These are phyloP conservation scores for Metschnikowia sp. DNA, from an alignment of 805 yeast species.

Conservation along the genomic window DNA sequence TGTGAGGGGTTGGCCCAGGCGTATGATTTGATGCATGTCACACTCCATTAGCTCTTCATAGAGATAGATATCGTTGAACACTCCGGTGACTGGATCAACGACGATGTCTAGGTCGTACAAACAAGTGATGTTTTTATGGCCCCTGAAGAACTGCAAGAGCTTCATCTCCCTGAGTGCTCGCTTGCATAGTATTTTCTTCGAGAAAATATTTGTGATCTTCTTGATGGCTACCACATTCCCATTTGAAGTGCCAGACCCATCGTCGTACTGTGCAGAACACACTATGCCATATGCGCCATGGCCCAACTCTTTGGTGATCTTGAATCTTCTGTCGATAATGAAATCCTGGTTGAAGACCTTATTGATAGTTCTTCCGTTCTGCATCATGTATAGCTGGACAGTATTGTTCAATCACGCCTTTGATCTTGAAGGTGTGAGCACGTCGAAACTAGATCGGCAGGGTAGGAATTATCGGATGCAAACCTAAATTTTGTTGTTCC, in stretches of 20 bases:
- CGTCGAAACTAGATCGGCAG: too few relatives aligned
- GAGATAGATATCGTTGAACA: slow-evolving; percentile 85
- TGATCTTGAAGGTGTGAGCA: not conserved
- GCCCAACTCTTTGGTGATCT: slow-evolving; percentile 88
- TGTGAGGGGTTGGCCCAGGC: slow-evolving; percentile 88
- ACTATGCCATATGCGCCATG: slow-evolving; percentile 98
- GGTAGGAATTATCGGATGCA: too few relatives aligned
- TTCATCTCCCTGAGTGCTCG: slow-evolving; percentile 90
- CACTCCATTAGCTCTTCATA: slow-evolving; percentile 98
- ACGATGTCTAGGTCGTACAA: slow-evolving; percentile 92
- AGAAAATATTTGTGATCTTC: slow-evolving; percentile 91
- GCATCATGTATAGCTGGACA: slow-evolving; percentile 7
- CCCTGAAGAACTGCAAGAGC: slow-evolving; percentile 86
- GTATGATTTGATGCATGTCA: slow-evolving; percentile 95
- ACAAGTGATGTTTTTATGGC: slow-evolving; percentile 95
- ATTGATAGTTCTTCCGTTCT: slow-evolving; percentile 35
- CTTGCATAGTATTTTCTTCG: slow-evolving; percentile 86
- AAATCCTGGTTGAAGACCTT: slow-evolving; percentile 76
- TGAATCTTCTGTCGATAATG: slow-evolving; percentile 83
- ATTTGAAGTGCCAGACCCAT: slow-evolving; percentile 42
- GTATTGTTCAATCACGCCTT: not conserved
- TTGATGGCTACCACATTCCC: slow-evolving; percentile 78
- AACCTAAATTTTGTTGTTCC: too few relatives aligned
- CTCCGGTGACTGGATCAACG: slow-evolving; percentile 54
- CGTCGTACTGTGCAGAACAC: slow-evolving; percentile 87